Base-by-base conservation (phyloP, 164 flowering plant species). In the Chimonanthus salicifolius region DNA sequence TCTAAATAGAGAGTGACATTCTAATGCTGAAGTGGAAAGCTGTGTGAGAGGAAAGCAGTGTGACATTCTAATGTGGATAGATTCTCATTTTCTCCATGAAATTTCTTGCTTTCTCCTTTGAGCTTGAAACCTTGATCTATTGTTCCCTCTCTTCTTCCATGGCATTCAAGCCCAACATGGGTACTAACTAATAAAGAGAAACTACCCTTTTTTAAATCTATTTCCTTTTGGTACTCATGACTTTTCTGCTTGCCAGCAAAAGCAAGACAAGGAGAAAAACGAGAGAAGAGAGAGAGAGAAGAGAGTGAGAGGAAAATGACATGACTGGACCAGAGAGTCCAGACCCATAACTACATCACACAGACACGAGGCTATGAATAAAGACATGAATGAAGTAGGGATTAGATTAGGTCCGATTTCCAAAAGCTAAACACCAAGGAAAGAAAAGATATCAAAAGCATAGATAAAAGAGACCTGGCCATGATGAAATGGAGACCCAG, bases 301-400 rank as follows among this genome's bases (percentile, higher is more conserved):
- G 63, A 78, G 74, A 78, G 74, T 77, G 74, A 83, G 73, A 79
- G 74, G 33, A 87, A 84, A 80, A 81, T 66, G 90, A 85, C 88
- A 10, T 83, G 87, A 84, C 88, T 78, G 69, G 81, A 80, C 76
- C 84, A 62, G 80, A 79, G 75, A 82, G 78, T 74, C 78, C 72
- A 74, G 74, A 73, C 50, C 78, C 75, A 76, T 75, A 58, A 74
- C 76, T 78, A 74, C 83, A 54, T 54, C 60, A 11, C 60, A 54
- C 60, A n/a, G 13, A 69, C 69, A 74, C 67, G 66, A 33, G 75
- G 66, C 49, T 46, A 78, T 71, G 71, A 75, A 75, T 50, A 75
- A 77, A 71, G 77, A 64, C 50, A 64, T 64, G 46, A 33, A 33
- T 21, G 45, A 49, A 68, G 66, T 73, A 68, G 58, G 67, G 51